Percentiles rank a stretch among this genome's conserved stretches.
phyloP scores from a whole-genome alignment of 441 rosid genomes.

The Sinapis alba region DNA sequence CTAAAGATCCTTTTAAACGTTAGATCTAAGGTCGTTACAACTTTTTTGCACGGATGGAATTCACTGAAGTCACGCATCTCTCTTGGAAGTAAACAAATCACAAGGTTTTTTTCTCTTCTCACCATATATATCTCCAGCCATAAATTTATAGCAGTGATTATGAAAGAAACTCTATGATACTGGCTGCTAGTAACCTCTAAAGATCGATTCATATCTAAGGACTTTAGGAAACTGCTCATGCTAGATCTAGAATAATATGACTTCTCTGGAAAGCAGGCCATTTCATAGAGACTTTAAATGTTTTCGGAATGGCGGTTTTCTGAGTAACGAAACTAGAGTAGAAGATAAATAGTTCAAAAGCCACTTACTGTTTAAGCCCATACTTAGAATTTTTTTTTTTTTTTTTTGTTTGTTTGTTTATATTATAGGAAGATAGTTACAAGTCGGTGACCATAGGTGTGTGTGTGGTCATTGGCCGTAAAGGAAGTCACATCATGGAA shows the following conservation, averaged over 20 bases:
- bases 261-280: background rate
- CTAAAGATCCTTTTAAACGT: background rate
- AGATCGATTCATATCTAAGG: no score
- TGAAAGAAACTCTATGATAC: background rate
- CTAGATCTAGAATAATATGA: background rate
- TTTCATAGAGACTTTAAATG: background rate
- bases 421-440: slow-evolving; percentile 59
- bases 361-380: background rate
- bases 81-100: slow-evolving; percentile 60
- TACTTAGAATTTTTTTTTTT: background rate
- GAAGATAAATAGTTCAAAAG: background rate
- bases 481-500: slow-evolving; percentile 79
- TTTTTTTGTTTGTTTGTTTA: background rate
- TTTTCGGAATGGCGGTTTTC: background rate
- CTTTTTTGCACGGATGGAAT: slow-evolving; percentile 57
- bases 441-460: slow-evolving; percentile 69
- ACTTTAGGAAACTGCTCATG: background rate
- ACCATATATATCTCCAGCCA: background rate
- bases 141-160: background rate
- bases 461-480: slow-evolving; percentile 76
- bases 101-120: slow-evolving; percentile 55
- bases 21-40: slow-evolving; percentile 46
- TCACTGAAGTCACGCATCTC: slow-evolving; percentile 52
- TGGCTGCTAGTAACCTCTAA: background rate
- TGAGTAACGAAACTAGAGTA: background rate